Evolutionary conservation across 768 basidiomycete genomes (phyloP).

Genomic region (Mycena crocata): DNA sequence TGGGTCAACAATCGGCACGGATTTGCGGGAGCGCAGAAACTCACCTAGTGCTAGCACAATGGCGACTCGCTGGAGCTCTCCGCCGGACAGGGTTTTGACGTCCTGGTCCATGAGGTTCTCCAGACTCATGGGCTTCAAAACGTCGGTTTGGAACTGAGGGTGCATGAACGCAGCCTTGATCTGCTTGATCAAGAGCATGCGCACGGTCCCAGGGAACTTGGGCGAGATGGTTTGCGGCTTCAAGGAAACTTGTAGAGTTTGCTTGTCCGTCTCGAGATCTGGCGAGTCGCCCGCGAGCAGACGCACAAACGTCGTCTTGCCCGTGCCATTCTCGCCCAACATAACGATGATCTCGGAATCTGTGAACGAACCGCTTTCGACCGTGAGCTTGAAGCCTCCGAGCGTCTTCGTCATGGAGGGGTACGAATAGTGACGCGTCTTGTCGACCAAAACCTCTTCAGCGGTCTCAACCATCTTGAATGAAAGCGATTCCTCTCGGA

Average conservation of each 20-base stretch:
- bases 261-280: conserved; percentile 85
- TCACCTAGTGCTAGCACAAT: conserved; percentile 92
- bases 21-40: conserved; percentile 22
- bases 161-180: conserved; percentile 98
- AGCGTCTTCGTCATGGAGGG: conserved; percentile 98
- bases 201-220: conserved; percentile 96
- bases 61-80: conserved; percentile 97
- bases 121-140: conserved; percentile 96
- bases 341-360: conserved; percentile 99
- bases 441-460: conserved; percentile 88
- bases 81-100: conserved; percentile 97
- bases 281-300: conserved; percentile 94
- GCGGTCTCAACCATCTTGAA: conserved; percentile 99
- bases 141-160: conserved; percentile 99
- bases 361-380: conserved; percentile 92
- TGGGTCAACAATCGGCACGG: conserved; percentile 14
- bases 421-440: conserved; percentile 91
- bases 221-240: conserved; percentile 99
- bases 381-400: conserved; percentile 94
- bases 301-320: conserved; percentile 98
- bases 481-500: conserved; percentile 93
- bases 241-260: conserved; percentile 88
- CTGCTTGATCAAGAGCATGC: conserved; percentile 92
- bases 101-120: conserved; percentile 98
- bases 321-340: conserved; percentile 99